Base-by-base conservation (phyloP, 345 rosid genomes). In the Angophora floribunda region DNA sequence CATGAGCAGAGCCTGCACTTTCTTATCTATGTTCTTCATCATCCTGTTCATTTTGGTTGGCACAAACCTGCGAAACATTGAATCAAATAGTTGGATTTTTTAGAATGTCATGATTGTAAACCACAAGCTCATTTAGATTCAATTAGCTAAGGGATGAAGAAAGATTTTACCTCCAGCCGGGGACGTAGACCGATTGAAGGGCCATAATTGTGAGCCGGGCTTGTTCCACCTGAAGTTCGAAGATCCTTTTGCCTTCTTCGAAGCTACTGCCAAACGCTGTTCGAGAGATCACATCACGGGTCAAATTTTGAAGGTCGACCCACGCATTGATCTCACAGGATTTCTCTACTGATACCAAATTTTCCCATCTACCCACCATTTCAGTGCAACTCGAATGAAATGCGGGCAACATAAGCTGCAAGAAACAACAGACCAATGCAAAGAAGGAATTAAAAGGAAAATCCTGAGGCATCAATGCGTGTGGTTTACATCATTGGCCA, bases 41-140 rank as follows among this genome's bases (percentile, higher is more conserved):
- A 91, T 93, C 89, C 89, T 92, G 88, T 92, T 92, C 85, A 86
- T 87, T 87, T 90, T 91, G 4, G 95, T 94, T 14, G 96, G 95
- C 50, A 95, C 79, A 87, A 91, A 93, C 87, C 95, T 95, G 30
- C 24, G 28, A 86, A 53, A 22, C 17, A 82, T 21, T 26, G 28
- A 50, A 24, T 36, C 24, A 10, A 24, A 24, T 24, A 12, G 32
- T 50, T 85, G n/a, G 61, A 85, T 24, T 51, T 85, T 85, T 26
- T 13, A 51, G 10, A 22, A 15, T 22, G 53, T 52, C 24, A 17
- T 52, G 45, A 52, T 61, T 28, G 15, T 61, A 28, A 28, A 15
- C 67, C 32, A 61, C 3, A 61, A 61, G 67, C 32, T 12, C 67
- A 26, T 61, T 26, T 61, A 61, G 32, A 61, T 61, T 61, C 67